Conservation (phyloP, 495 filamentous ascomycete genomes). For the Chaetomium cochliodes region DNA sequence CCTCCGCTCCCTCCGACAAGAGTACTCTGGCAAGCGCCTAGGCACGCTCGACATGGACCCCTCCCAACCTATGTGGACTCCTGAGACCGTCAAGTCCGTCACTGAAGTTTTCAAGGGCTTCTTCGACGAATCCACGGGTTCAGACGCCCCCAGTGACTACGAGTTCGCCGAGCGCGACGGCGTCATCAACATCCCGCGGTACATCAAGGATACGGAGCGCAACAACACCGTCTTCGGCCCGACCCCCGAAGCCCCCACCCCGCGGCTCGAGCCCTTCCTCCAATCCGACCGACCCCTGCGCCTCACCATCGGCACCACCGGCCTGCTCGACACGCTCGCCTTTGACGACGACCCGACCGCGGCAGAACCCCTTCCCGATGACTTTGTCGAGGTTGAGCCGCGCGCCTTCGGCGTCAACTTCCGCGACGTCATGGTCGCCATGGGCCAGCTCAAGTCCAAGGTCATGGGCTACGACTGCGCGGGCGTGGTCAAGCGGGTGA, state of each 20-base stretch:
- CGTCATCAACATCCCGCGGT: slow-evolving; percentile 31
- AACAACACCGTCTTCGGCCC: slow-evolving; percentile 32
- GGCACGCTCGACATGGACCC: slow-evolving; percentile 33
- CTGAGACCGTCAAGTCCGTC: slow-evolving; percentile 25
- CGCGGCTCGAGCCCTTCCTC: slow-evolving; percentile 30
- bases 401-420: slow-evolving; percentile 46
- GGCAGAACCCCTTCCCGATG: slow-evolving; percentile 22
- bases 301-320: slow-evolving; percentile 35
- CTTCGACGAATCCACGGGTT: slow-evolving; percentile 22
- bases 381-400: slow-evolving; percentile 44
- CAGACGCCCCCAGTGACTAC: slow-evolving; percentile 22
- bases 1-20: slow-evolving; percentile 36
- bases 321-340: slow-evolving; percentile 35
- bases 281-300: slow-evolving; percentile 34
- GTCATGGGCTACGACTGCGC: slow-evolving; percentile 48
- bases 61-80: slow-evolving; percentile 20
- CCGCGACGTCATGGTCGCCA: slow-evolving; percentile 51
- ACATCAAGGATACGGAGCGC: slow-evolving; percentile 36
- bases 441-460: slow-evolving; percentile 46
- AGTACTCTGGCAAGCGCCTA: slow-evolving; percentile 33
- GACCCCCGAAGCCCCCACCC: neutral
- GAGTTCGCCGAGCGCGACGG: slow-evolving; percentile 36
- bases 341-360: slow-evolving; percentile 35
- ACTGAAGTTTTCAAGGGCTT: slow-evolving; percentile 29
- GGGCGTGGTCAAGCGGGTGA: slow-evolving; percentile 52